Evolutionary conservation across 768 basidiomycete genomes (phyloP).

Genomic region (Calvatia gigantea): DNA sequence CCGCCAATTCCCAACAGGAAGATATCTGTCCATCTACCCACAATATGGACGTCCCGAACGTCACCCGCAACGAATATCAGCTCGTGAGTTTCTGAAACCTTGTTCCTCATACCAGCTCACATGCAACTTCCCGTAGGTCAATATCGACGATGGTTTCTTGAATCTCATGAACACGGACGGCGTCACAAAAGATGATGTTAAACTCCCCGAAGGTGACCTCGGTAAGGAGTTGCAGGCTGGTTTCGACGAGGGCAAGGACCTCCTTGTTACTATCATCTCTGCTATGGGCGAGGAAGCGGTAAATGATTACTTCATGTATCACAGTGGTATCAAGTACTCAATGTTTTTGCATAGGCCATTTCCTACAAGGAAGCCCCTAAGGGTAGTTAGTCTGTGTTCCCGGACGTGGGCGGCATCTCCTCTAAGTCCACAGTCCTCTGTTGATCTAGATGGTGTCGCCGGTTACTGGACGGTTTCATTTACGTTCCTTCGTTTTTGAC

Average conservation of each 20-base stretch:
- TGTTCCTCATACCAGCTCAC: conserved; percentile 11
- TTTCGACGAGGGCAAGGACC: conserved; percentile 87
- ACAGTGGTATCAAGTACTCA: background rate
- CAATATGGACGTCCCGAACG: conserved; percentile 99
- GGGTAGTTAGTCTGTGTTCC: conserved; percentile 30
- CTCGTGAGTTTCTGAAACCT: conserved; percentile 49
- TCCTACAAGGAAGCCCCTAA: conserved; percentile 89
- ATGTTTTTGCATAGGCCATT: conserved; percentile 51
- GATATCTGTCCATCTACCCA: conserved; percentile 96
- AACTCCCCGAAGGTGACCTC: conserved; percentile 81
- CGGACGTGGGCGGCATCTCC: conserved; percentile 69
- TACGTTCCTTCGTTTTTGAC: conserved; percentile 9
- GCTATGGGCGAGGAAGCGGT: conserved; percentile 95
- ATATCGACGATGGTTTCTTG: conserved; percentile 93
- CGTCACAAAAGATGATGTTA: conserved; percentile 87
- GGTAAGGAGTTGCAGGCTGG: conserved; percentile 64
- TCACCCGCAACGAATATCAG: conserved; percentile 84
- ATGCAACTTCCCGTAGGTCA: conserved; percentile 47
- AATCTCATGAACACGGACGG: conserved; percentile 90
- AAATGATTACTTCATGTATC: conserved; percentile 6
- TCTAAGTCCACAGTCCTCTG: conserved; percentile 66
- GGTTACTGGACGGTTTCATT: background rate
- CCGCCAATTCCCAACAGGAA: conserved; percentile 49
- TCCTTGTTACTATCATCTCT: conserved; percentile 79
- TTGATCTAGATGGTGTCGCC: conserved; percentile 33